phyloP scores from a whole-genome alignment of 1,139 yeast species.

The Candida sanyaensis region DNA sequence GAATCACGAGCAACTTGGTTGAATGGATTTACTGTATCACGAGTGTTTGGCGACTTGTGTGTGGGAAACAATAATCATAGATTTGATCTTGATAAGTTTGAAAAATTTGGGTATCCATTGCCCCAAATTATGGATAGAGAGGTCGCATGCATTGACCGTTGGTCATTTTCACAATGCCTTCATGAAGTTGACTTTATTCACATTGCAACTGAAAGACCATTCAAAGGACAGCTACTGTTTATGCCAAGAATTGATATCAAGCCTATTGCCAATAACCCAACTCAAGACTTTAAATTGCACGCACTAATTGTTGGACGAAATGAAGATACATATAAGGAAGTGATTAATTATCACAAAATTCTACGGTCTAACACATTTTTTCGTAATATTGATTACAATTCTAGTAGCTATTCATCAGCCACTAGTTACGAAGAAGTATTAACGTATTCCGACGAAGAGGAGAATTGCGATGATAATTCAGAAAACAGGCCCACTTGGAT shows the following conservation, averaged over 20 bases:
- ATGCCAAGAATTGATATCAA: not conserved
- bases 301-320: conserved; percentile 27
- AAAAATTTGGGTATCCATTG: conserved; percentile 24
- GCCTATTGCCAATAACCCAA: not conserved
- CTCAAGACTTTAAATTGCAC: conserved; percentile 22
- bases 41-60: conserved; percentile 48
- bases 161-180: conserved; percentile 36
- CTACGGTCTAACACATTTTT: conserved; percentile 9
- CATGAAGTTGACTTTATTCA: conserved; percentile 26
- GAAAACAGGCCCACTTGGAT: not conserved
- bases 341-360: conserved; percentile 21
- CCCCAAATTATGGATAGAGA: conserved; percentile 18
- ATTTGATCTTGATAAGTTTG: conserved; percentile 31
- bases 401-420: conserved; percentile 13
- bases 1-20: conserved; percentile 37
- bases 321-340: conserved; percentile 21
- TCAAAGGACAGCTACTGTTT: conserved; percentile 8
- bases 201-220: conserved; percentile 7
- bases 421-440: conserved; percentile 3
- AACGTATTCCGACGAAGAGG: conserved; percentile 1
- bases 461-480: not conserved
- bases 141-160: conserved; percentile 30
- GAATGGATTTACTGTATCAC: conserved; percentile 42
- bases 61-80: conserved; percentile 17
- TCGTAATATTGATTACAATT: conserved; percentile 10